Evolutionary conservation across 306 rosid genomes (phyloP), one percentile per base, ranked within the genome.

Genomic region (Fagus sylvatica): DNA sequence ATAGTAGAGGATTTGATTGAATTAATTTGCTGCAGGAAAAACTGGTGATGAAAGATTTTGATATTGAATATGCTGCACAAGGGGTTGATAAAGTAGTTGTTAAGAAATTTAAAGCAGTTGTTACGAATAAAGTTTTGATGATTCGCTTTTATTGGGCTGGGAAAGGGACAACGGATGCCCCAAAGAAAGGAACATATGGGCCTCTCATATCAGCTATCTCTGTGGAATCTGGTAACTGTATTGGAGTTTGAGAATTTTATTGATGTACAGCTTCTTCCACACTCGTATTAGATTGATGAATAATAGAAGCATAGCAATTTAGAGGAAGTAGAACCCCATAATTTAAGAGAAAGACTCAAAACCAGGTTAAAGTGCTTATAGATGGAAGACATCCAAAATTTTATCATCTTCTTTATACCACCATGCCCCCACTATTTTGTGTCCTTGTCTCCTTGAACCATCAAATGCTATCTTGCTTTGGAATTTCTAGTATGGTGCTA

Each of bases 151-250:
- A 85, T 55, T 89, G 91, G 91, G 90, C 93, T 66, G 93, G 96
- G 75, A 91, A 88, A 74, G 96, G 93, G 51, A 91, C 91, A 68
- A 82, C 84, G 68, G 75, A 75, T 69, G 30, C 71, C 74, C 89
- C 96, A 34, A 32, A 0, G 56, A 2, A 36, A 64, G 90, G 87
- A 75, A 80, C 28, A 43, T 89, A 91, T 77, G 96, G 93, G 75
- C 88, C 93, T 60, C 89, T 91, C 53, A 76, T 91, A 77, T 87
- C 96, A 67, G 91, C 88, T 75, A 77, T 91, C 76, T 87, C 96
- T 6, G 42, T 89, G 76, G 81, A 84, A 83, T 84, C 93, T 43
- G 85, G 96, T 89, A 80, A 84, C 32, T 36, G 16, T 60, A 9
- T 10, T 13, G 0, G 15, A 11, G 2, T 1, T 13, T 30, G 1